Evolutionary conservation across 331 rosid species (phyloP), one percentile per base, ranked within the genome.

Genomic region (Quercus lobata): DNA sequence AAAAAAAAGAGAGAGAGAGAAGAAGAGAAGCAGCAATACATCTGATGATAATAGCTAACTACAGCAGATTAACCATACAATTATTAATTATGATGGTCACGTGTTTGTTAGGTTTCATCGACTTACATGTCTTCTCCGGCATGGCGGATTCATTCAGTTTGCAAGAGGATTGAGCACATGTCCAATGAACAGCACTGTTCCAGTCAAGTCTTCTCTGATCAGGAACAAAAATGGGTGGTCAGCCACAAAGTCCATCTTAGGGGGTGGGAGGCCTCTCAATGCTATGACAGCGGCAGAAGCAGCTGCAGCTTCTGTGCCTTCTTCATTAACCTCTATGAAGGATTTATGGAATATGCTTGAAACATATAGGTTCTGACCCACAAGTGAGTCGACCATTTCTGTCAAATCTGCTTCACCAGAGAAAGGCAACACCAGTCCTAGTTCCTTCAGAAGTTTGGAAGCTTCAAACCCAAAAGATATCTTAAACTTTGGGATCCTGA

Each of bases 281-380:
- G 0, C 0, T 29, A 90, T 14, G 5, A 72, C 76, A 17, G 76
- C 93, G 24, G 82, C 91, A 12, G 84, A 72, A 49, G 89, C 90
- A 19, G 94, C 96, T 7, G 94, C 98, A 54, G 97, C 97, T 85
- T 92, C 97, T 29, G 97, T 91, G 66, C 98, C 97, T 86, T 89
- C 92, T 84, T 94, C 97, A 4, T 92, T 92, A 25, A 92, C 98
- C 88, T 94, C 92, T 58, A 94, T 85, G 77, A 91, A 90, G 14
- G 97, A 84, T 80, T 91, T 91, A 3, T 91, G 97, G 76, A 78
- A 88, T 66, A 91, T 86, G 72, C 77, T 57, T 21, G 95, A 91
- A 53, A 94, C 97, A 41, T 41, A 77, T 0, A 92, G 89, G 22
- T 74, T 69, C 76, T 78, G 73, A 37, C 87, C 85, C 2, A n/a